These are phyloP conservation scores for Aspergillus sclerotioniger DNA, from an alignment of 495 filamentous ascomycete species.

Conservation along the genomic window DNA sequence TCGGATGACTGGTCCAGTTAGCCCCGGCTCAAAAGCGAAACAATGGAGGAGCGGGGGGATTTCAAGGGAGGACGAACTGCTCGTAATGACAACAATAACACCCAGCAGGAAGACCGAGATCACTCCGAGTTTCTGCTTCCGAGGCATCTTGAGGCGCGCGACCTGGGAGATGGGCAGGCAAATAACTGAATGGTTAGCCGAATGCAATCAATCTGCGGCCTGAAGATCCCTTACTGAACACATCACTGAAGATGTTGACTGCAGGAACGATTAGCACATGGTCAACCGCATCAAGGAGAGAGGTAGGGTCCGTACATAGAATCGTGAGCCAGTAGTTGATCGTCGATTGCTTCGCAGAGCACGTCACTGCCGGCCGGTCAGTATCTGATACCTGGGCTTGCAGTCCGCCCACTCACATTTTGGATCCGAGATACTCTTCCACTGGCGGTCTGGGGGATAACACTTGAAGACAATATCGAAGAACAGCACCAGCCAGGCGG, in stretches of 20 bases:
- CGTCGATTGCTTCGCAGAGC: constrained; percentile 13
- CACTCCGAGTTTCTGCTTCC: constrained; percentile 24
- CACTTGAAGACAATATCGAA: constrained; percentile 27
- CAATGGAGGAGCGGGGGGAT: background rate
- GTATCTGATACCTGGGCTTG: background rate
- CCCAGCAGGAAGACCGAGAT: constrained; percentile 25
- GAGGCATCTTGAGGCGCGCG: constrained; percentile 20
- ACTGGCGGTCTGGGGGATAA: constrained; percentile 19
- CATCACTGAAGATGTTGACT: constrained; percentile 29
- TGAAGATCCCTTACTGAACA: constrained; percentile 16
- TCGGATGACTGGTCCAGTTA: constrained; percentile 18
- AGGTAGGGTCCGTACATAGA: constrained; percentile 17
- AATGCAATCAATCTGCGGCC: background rate
- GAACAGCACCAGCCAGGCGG: constrained; percentile 25
- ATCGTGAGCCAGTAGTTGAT: constrained; percentile 27
- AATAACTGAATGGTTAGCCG: constrained; percentile 19
- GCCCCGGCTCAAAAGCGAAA: background rate
- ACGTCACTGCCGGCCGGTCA: constrained; percentile 14
- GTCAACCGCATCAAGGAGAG: background rate
- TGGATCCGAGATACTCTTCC: constrained; percentile 15
- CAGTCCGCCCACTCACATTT: constrained; percentile 8
- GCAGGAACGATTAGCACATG: background rate
- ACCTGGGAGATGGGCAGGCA: constrained; percentile 26
- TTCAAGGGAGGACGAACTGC: constrained; percentile 16
- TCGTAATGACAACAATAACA: constrained; percentile 23